Evolutionary conservation across 768 basidiomycete species (phyloP), one percentile per base, ranked within the genome.

Genomic region (Termitomyces eurrhizus): DNA sequence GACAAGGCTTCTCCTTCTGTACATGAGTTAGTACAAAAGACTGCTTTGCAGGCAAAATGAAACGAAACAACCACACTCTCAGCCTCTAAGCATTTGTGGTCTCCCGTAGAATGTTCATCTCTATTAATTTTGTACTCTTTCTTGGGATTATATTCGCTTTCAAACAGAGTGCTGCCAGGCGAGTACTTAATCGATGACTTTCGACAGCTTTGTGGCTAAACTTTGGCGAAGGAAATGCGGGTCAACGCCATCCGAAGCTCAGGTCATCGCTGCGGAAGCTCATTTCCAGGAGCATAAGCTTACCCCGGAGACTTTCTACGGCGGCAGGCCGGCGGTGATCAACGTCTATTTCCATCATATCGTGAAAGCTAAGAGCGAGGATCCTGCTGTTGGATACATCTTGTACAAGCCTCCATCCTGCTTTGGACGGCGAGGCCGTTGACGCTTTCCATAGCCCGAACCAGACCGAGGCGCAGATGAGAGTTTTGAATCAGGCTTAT

Each of bases 401-500:
- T 72, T 79, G 78, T 80, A 63, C 57, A 73, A 64, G 12, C 45
- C 58, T 39, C 52, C 48, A 33, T 56, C 2, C 29, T n/a, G 7
- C 29, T 26, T 26, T 21, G 21, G 13, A 37, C 21, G n/a, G 2
- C 26, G 29, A 32, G 26, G 29, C 21, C 13, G 21, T 32, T 61
- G 26, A 56, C 35, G 11, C n/a, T 14, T 44, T 26, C 6, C 18
- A 1, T 37, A 61, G 60, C 36, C 41, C 29, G 29, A 29, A 29
- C 9, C 77, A 76, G 62, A 64, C 75, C 39, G n/a, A 60, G 11
- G 61, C 65, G 29, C 76, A 79, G 57, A 79, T 85, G 50, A 33
- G 58, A 13, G 73, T 74, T 45, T 74, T 81, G 70, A 82, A 84
- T 62, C 56, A 58, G 8, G 80, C 72, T 56, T 84, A 79, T 62